Evolutionary conservation across 169 alveolate species (phyloP).

Genomic region (Theileria equi): DNA sequence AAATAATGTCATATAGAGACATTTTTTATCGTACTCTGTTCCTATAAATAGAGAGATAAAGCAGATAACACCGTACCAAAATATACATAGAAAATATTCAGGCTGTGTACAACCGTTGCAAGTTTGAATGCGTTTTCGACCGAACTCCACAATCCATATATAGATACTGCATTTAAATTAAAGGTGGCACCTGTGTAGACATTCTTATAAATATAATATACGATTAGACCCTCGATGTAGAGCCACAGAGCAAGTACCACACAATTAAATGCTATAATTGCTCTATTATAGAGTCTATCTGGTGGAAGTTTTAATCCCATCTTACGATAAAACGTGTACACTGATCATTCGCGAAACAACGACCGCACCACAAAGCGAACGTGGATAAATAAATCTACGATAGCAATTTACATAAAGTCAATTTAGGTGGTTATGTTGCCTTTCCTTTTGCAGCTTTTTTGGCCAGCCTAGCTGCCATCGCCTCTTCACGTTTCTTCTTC

Average conservation of each 20-base stretch:
- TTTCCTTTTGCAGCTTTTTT: slow-evolving; percentile 19
- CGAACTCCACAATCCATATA: not conserved
- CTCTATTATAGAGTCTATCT: not conserved
- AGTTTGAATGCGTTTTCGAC: not conserved
- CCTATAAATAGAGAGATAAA: not conserved
- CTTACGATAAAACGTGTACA: not conserved
- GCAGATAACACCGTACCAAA: not conserved
- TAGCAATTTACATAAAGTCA: not conserved
- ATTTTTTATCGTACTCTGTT: not conserved
- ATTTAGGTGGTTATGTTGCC: not conserved
- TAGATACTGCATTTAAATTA: not conserved
- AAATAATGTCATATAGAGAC: not conserved
- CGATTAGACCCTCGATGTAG: slow-evolving; percentile 6
- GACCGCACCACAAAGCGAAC: slow-evolving; percentile 1
- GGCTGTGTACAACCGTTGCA: not conserved
- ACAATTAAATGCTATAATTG: not conserved
- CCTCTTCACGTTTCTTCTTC: slow-evolving; percentile 50
- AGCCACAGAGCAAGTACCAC: slow-evolving; percentile 18
- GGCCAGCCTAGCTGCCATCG: slow-evolving; percentile 40
- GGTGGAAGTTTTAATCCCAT: not conserved
- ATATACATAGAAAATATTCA: not conserved
- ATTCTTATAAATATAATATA: not conserved
- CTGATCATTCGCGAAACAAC: slow-evolving; percentile 2
- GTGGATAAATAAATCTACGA: not conserved
- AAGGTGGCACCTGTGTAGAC: not conserved